phyloP scores from a whole-genome alignment of 306 rosid genomes.

The Quercus berberidifolia region DNA sequence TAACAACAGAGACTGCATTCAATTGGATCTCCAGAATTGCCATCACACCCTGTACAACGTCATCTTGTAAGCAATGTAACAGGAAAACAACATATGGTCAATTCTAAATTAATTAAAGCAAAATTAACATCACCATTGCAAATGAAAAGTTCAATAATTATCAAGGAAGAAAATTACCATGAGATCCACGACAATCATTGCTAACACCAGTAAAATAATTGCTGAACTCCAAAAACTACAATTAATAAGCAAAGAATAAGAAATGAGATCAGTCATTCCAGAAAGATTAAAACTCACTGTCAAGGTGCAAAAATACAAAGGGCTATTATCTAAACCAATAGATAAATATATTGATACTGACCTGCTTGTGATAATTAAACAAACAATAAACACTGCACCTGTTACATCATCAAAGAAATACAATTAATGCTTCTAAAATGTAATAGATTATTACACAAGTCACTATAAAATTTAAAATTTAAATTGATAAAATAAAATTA shows the following conservation, averaged over 20 bases:
- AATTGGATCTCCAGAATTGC: constrained; percentile 90
- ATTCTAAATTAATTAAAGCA: background rate
- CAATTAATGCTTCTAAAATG: constrained; percentile 23
- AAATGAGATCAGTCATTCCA: constrained; percentile 17
- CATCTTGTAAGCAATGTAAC: constrained; percentile 15
- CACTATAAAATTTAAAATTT: background rate
- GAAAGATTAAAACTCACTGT: constrained; percentile 15
- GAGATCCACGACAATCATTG: constrained; percentile 89
- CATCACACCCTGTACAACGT: constrained; percentile 83
- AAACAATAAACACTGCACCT: constrained; percentile 98
- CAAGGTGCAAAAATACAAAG: constrained; percentile 2
- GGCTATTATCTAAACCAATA: constrained; percentile 8
- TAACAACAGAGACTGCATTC: constrained; percentile 94
- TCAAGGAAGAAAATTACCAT: constrained; percentile 53
- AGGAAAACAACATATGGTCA: background rate
- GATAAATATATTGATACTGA: constrained; percentile 33
- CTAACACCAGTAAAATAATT: constrained; percentile 85
- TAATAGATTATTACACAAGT: constrained; percentile 12
- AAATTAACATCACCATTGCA: constrained; percentile 1
- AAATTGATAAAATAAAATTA: background rate
- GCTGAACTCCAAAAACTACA: constrained; percentile 93
- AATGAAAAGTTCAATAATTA: constrained; percentile 1
- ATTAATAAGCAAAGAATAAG: constrained; percentile 21
- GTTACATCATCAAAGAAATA: constrained; percentile 35
- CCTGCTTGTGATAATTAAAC: constrained; percentile 88